Evolutionary conservation across 331 rosid genomes (phyloP), one percentile per base, ranked within the genome.

Genomic region (Quercus phellos): DNA sequence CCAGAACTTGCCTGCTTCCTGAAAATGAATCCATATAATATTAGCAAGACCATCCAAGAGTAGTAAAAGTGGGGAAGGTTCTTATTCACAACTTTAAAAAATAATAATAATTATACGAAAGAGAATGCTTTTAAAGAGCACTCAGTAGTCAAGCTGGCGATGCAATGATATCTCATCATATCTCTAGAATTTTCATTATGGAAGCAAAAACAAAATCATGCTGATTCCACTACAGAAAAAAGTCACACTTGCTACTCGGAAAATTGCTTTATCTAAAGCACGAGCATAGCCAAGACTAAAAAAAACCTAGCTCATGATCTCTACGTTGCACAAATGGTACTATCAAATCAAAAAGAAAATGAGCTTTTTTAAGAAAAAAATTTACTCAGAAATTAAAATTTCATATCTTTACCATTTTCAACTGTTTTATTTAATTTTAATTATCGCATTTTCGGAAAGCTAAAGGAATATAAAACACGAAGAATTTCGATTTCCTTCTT

Each of bases 1-100:
- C 83, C 74, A 68, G 85, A 74, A 79, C 77, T 78, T 75, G 83
- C 79, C 88, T 81, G 83, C 77, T 83, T 74, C 87, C 96, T 90
- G 94, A 50, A 77, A 86, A 74, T 26, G 75, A 89, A 80, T 70
- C 64, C 50, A 72, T 29, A 81, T 69, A 35, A 79, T 55, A 69
- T 83, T 74, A 87, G 84, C 74, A 76, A 30, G 68, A 54, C 68
- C 6, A 72, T 61, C 85, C 76, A 63, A 54, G 55, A 32, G 16
- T 21, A 74, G 60, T 60, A 8, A 69, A 80, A 77, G 77, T n/a
- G 29, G 50, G 17, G 14, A 82, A 68, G 74, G 11, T n/a, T 35
- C 34, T 70, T 72, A 56, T 55, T 29, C 34, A 80, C 51, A 22
- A 71, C n/a, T 26, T 18, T 16, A 7, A 8, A 56, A 7, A 17